Base-by-base conservation (phyloP, 2,329 filamentous ascomycete genomes). In the Claviceps pusilla region DNA sequence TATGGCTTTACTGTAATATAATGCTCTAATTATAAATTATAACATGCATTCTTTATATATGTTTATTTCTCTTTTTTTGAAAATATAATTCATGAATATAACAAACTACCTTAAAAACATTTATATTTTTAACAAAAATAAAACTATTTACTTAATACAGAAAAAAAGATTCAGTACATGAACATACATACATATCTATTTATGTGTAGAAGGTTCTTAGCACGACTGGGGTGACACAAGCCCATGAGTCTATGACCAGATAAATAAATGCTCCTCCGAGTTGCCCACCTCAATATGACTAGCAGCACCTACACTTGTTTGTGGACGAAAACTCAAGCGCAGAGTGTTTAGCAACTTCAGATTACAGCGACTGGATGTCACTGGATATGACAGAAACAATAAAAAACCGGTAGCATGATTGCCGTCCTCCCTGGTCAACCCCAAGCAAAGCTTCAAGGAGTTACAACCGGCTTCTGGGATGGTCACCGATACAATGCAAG, bases 391-490 rank as follows among this genome's bases (percentile, higher is more conserved):
- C 31, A 57, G 47, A 19, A 48, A 7, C 19, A 48, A 14, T 16
- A 31, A n/a, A 41, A 28, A 45, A 14, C 42, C 37, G 46, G 29
- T 49, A 81, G 73, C 69, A 89, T 89, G 86, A 83, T 83, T 76
- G 79, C 82, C 66, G 80, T 90, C 71, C 77, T 90, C 63, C 88
- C 88, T 59, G 87, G 87, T 68, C 81, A 83, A 73, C 86, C 88
- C 67, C 81, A 80, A 74, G 77, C 84, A 63, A 85, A 81, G 75
- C 83, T 88, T 64, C 86, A 90, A 76, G 83, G 84, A 71, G 75
- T 89, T 66, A 80, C 81, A 68, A 84, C 82, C 57, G 85, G 82
- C 66, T 76, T 79, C 66, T 93, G 86, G 84, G 78, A 86, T 62
- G 76, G 77, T 59, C 77, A 79, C 64, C 83, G 86, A 61, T 77